Conservation (phyloP, 1,139 yeast species). For the Kodamaea sp. region DNA sequence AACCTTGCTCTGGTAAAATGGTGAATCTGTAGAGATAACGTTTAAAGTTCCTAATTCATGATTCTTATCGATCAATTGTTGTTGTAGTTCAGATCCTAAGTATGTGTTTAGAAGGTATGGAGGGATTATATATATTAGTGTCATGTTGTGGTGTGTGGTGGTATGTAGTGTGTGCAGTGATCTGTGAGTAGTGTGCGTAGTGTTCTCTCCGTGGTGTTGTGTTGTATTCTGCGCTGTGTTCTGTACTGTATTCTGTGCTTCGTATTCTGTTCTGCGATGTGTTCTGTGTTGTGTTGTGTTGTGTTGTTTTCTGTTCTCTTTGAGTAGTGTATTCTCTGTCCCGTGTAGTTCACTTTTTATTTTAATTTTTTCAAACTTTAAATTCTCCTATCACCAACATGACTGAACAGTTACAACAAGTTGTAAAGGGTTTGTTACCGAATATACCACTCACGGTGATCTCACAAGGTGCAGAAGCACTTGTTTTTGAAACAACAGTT, state of each 20-base stretch:
- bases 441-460: slow-evolving; percentile 50
- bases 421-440: slow-evolving; percentile 29
- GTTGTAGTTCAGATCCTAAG: slow-evolving; percentile 33
- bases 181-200: too few relatives aligned
- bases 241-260: too few relatives aligned
- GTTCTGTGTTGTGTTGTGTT: too few relatives aligned
- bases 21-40: slow-evolving; percentile 25
- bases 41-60: slow-evolving; percentile 28
- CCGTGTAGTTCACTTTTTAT: too few relatives aligned
- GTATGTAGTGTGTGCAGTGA: too few relatives aligned
- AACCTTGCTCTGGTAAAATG: slow-evolving; percentile 18
- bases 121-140: slow-evolving; percentile 36
- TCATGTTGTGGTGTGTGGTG: too few relatives aligned
- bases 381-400: not conserved
- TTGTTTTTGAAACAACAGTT: slow-evolving; percentile 58
- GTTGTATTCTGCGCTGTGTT: too few relatives aligned
- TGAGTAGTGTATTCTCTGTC: too few relatives aligned
- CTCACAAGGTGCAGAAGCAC: slow-evolving; percentile 96
- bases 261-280: too few relatives aligned
- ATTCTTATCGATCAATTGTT: slow-evolving; percentile 21
- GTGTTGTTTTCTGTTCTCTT: too few relatives aligned
- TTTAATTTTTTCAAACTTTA: not conserved
- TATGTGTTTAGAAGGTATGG: slow-evolving; percentile 42
- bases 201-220: too few relatives aligned
- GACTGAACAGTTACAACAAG: slow-evolving; percentile 8